phyloP scores from a whole-genome alignment of 768 basidiomycete genomes.

The Tulasnella sp. region DNA sequence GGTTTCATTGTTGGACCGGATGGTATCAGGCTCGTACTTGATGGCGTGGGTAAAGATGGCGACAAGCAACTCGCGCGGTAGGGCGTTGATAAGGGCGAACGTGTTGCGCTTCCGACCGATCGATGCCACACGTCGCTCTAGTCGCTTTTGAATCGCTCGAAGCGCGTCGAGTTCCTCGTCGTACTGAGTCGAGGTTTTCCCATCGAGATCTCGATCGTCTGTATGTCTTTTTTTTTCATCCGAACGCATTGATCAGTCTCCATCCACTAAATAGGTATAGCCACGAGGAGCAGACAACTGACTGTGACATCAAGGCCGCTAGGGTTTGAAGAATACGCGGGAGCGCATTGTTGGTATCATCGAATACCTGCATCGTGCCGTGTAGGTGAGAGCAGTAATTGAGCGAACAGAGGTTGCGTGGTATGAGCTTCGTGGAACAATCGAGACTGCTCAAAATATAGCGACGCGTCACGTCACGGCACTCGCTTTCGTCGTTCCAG shows the following conservation, averaged over 20 bases:
- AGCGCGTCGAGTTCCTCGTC: background rate
- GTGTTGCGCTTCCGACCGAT: background rate
- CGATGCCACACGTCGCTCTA: background rate
- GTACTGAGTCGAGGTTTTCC: background rate
- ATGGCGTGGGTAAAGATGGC: background rate
- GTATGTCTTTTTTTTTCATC: background rate
- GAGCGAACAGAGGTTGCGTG: no score
- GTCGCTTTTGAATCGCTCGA: background rate
- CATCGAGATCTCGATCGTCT: background rate
- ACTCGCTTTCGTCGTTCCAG: no score
- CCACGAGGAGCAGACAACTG: no score
- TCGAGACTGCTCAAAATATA: no score
- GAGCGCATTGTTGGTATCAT: no score
- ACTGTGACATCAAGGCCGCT: no score
- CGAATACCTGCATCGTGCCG: no score
- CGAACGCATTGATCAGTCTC: background rate
- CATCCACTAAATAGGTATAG: background rate
- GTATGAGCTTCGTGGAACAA: no score
- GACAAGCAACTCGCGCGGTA: background rate
- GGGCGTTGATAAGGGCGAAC: background rate
- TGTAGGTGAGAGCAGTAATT: no score
- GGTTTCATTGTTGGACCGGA: background rate
- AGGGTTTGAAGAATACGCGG: no score
- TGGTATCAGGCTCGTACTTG: background rate
- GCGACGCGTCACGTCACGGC: no score